phyloP scores from a whole-genome alignment of 371 early-diverging fungal species.

The Dinochytrium kinnereticum region DNA sequence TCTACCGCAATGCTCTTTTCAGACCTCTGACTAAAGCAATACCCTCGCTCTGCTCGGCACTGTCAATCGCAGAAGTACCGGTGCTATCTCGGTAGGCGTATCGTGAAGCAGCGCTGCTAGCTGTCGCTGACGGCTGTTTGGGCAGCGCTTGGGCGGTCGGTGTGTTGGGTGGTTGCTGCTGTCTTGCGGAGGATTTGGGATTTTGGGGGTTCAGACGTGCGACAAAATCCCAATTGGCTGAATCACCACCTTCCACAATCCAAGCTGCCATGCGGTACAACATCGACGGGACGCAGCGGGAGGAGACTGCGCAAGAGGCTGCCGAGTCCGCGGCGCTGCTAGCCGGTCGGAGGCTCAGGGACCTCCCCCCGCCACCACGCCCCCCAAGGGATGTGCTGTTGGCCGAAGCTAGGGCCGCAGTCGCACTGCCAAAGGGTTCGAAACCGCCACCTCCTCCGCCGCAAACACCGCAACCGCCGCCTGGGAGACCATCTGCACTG shows the following conservation, averaged over 20 bases:
- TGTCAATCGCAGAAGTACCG: too few relatives aligned
- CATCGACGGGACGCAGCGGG: slow-evolving; percentile 28
- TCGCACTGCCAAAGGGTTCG: background rate
- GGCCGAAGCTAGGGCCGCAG: slow-evolving; percentile 1
- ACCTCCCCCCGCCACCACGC: background rate
- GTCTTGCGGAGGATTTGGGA: background rate
- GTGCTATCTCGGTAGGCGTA: too few relatives aligned
- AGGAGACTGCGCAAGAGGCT: slow-evolving; percentile 32
- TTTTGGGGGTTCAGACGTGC: too few relatives aligned
- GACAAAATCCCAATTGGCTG: too few relatives aligned
- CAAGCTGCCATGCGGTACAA: slow-evolving; percentile 26
- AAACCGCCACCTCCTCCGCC: background rate
- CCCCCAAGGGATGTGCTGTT: slow-evolving; percentile 1
- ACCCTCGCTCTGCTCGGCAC: too few relatives aligned
- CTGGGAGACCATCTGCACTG: background rate
- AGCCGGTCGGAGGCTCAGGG: background rate
- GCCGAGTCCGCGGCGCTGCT: slow-evolving; percentile 11
- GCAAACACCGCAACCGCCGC: background rate
- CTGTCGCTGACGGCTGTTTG: too few relatives aligned
- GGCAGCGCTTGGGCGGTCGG: too few relatives aligned
- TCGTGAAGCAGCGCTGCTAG: too few relatives aligned
- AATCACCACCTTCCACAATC: too few relatives aligned
- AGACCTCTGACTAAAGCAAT: too few relatives aligned
- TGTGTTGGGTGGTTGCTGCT: too few relatives aligned
- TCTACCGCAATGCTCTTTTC: too few relatives aligned